Evolutionary conservation across 2,329 filamentous ascomycete species (phyloP).

Genomic region (Colletotrichum plurivorum): DNA sequence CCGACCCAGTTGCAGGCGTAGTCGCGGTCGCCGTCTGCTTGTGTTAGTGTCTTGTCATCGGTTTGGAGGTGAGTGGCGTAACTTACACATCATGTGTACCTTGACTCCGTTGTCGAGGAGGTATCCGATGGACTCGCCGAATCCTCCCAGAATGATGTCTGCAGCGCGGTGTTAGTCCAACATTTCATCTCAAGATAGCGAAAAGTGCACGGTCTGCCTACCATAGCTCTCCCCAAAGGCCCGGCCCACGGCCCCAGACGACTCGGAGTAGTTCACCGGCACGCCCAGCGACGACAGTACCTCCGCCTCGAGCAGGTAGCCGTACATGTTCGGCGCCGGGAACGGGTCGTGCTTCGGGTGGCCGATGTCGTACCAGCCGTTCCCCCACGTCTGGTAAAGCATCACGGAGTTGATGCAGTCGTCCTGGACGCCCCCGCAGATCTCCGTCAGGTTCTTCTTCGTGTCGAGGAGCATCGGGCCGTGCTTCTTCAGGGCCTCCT

Average conservation of each 20-base stretch:
- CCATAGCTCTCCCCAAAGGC: constrained; percentile 23
- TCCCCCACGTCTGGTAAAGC: constrained; percentile 33
- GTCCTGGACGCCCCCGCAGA: constrained; percentile 28
- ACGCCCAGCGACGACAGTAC: constrained; percentile 74
- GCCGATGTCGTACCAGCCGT: constrained; percentile 43
- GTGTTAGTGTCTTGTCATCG: background rate
- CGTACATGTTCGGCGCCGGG: constrained; percentile 36
- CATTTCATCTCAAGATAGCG: constrained; percentile 14
- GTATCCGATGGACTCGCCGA: constrained; percentile 60
- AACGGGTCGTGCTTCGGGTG: constrained; percentile 41
- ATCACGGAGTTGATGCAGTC: constrained; percentile 44
- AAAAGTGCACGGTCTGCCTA: background rate
- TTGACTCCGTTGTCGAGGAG: constrained; percentile 66
- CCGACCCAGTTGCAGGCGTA: constrained; percentile 70
- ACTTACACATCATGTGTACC: constrained; percentile 71
- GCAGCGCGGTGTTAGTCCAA: constrained; percentile 41
- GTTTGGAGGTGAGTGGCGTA: background rate
- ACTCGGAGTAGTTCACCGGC: constrained; percentile 66
- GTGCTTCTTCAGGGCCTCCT: constrained; percentile 50
- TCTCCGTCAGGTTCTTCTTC: constrained; percentile 15
- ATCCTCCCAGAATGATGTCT: constrained; percentile 48
- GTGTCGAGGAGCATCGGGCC: constrained; percentile 44
- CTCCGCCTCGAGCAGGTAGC: constrained; percentile 40
- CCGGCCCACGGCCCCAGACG: constrained; percentile 31
- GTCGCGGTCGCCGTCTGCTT: constrained; percentile 58